Base-by-base conservation (phyloP, 352 stramenopile genomes). In the Plasmopara muralis region DNA sequence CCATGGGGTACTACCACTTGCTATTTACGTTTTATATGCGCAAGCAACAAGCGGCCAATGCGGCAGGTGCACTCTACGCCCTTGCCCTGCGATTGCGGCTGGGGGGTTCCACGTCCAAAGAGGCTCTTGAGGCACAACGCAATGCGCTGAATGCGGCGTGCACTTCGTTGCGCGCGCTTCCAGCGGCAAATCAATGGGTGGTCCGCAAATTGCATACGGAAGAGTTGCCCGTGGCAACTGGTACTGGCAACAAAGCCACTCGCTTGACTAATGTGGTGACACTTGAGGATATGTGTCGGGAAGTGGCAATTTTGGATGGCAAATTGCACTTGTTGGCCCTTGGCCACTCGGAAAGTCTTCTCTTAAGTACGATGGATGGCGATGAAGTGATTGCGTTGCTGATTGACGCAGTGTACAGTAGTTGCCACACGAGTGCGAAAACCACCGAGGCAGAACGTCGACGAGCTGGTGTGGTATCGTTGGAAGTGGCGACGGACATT, bases 131-230 rank as follows among this genome's bases (percentile, higher is more conserved):
- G 41, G 60, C 72, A 0, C 77, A 90, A 47, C 77, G 77, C n/a
- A 82, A 86, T 34, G 75, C 77, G 18, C 48, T 90, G 6, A 70
- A 77, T 29, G 69, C 70, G 0, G 74, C 77, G 0, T 65, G 59
- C 46, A 77, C 73, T 37, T 55, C 77, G 9, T 55, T 90, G 25
- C 50, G 65, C 13, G 55, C 68, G 6, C 55, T 75, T 4, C 70
- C 75, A 5, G 52, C 54, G 18, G 54, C 74, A 33, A 86, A 75
- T 30, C 75, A 64, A 6, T 88, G 80, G 77, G 57, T 89, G 39
- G 74, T 88, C 40, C 75, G 77, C n/a, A 87, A 87, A 46, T 56
- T 83, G 14, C 76, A 87, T 53, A 67, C 66, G 0, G 75, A 87
- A 57, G 80, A 87, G 38, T 66, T 73, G 31, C 7, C 4, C 12